Percentiles rank a stretch among this genome's conserved stretches.
phyloP scores from a whole-genome alignment of 2,329 filamentous ascomycete genomes.

The Arthrobotrys entomopaga region DNA sequence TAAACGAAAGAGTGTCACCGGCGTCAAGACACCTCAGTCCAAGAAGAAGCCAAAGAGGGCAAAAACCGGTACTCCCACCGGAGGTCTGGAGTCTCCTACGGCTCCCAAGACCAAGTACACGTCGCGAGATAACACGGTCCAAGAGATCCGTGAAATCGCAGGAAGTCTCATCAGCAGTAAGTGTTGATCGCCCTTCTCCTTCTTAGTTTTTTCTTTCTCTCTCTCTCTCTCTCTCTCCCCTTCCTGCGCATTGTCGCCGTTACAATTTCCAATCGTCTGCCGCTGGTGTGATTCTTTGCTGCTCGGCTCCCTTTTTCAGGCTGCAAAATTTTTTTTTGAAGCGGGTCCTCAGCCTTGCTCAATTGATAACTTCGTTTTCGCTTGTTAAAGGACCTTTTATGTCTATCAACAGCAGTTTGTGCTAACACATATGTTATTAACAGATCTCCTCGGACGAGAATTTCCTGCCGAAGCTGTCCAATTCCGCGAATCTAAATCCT shows the following conservation, averaged over 20 bases:
- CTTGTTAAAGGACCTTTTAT: background rate
- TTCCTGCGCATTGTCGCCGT: too few species aligned
- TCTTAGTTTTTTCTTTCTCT: background rate
- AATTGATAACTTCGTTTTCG: background rate
- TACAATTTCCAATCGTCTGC: background rate
- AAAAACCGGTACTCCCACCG: conserved; percentile 46
- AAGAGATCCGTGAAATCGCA: conserved; percentile 51
- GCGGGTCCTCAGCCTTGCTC: background rate
- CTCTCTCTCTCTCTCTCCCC: background rate
- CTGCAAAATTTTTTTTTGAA: too few species aligned
- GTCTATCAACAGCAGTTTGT: background rate
- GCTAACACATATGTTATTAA: background rate
- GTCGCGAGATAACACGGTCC: conserved; percentile 52
- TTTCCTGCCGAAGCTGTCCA: conserved; percentile 53
- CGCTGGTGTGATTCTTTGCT: background rate
- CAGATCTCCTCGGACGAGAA: conserved; percentile 49
- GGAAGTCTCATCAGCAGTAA: conserved; percentile 49
- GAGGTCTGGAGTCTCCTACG: conserved; percentile 43
- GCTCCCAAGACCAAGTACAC: conserved; percentile 52
- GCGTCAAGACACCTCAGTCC: conserved; percentile 48
- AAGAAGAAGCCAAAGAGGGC: conserved; percentile 54
- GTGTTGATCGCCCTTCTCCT: background rate
- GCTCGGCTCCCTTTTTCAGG: too few species aligned
- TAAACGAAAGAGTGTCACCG: conserved; percentile 50
- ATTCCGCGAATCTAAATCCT: conserved; percentile 45